Percentiles rank a stretch among this genome's conserved stretches.
Conservation (phyloP, 371 early-diverging fungal species). For the Mortierella polycephala region DNA sequence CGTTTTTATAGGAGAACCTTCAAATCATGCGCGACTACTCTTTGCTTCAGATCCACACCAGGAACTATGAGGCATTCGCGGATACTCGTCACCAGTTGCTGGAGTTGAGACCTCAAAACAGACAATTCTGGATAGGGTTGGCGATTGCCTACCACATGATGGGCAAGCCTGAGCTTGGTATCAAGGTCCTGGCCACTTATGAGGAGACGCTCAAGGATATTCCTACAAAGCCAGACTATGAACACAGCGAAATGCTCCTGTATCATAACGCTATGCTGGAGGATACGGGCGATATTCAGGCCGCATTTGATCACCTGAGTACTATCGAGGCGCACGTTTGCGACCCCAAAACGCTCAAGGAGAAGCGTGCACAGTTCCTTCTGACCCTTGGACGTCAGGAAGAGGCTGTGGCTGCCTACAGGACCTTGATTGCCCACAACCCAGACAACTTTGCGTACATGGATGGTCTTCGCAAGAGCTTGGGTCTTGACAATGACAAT, state of each 20-base stretch:
- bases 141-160: constrained; percentile 89
- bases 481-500: constrained; percentile 52
- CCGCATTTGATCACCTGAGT: constrained; percentile 81
- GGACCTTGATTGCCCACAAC: constrained; percentile 79
- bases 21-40: constrained; percentile 92
- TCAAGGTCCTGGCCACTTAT: constrained; percentile 75
- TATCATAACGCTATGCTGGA: constrained; percentile 83
- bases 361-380: constrained; percentile 78
- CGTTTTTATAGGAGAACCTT: constrained; percentile 75
- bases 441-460: constrained; percentile 83
- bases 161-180: constrained; percentile 77
- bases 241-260: constrained; percentile 82
- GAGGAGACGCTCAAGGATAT: constrained; percentile 76
- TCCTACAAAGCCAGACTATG: constrained; percentile 66
- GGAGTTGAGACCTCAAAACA: constrained; percentile 73
- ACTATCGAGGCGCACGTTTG: constrained; percentile 75
- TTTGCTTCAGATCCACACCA: constrained; percentile 87
- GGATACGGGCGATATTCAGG: constrained; percentile 79
- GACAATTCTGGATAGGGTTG: constrained; percentile 87
- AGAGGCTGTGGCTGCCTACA: constrained; percentile 82
- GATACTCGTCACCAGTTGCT: constrained; percentile 79
- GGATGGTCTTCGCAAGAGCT: constrained; percentile 68
- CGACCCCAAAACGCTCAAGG: constrained; percentile 78
- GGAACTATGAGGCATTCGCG: constrained; percentile 86
- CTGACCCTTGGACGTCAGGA: constrained; percentile 71